Conservation (phyloP, 2,329 filamentous ascomycete species). For the Paecilomyces formosus region DNA sequence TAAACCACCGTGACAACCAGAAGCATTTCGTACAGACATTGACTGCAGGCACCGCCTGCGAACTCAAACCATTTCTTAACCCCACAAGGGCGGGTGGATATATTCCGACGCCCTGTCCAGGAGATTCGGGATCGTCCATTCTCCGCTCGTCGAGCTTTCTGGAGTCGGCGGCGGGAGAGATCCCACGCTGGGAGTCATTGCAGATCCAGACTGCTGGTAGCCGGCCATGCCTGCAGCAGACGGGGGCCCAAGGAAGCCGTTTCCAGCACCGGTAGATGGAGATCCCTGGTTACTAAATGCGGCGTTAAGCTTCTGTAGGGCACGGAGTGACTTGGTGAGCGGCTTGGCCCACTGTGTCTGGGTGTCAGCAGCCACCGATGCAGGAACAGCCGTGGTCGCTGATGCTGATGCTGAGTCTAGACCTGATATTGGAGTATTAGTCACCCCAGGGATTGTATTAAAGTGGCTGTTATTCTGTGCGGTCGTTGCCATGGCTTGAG, state of each 20-base stretch:
- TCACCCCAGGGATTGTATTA: constrained; percentile 21
- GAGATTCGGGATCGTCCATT: constrained; percentile 40
- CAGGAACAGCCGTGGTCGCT: constrained; percentile 20
- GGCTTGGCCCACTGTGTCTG: constrained; percentile 41
- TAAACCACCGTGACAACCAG: background rate
- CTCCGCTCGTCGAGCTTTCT: constrained; percentile 39
- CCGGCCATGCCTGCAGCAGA: background rate
- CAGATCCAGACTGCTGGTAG: constrained; percentile 9
- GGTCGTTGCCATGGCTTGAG: constrained; percentile 9
- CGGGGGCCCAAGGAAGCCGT: constrained; percentile 1
- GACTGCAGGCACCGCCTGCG: background rate
- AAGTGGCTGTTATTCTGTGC: constrained; percentile 4
- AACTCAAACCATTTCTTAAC: constrained; percentile 9
- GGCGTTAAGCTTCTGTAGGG: constrained; percentile 37
- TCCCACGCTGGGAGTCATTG: constrained; percentile 26
- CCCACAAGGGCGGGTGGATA: constrained; percentile 41
- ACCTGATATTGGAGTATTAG: constrained; percentile 17
- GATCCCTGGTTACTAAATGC: constrained; percentile 25
- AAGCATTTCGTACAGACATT: background rate
- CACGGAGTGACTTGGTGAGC: constrained; percentile 38
- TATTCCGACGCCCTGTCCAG: constrained; percentile 41
- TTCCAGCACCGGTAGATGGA: background rate
- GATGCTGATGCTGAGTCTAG: constrained; percentile 18
- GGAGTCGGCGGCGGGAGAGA: constrained; percentile 39
- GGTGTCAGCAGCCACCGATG: constrained; percentile 20